phyloP scores from a whole-genome alignment of 2,329 filamentous ascomycete species.

The Cercospora nicotianae region DNA sequence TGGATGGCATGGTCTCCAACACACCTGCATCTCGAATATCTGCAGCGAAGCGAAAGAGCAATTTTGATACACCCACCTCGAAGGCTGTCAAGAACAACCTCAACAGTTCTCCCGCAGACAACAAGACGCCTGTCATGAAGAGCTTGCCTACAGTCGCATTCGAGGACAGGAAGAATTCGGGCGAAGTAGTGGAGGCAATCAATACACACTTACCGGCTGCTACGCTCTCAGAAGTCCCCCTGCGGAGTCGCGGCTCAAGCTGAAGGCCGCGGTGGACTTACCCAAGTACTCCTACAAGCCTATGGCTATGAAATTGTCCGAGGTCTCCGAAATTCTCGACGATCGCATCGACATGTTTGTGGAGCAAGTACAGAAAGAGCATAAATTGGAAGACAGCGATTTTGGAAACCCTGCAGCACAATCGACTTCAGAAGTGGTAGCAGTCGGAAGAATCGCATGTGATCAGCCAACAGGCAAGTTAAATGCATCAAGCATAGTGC shows the following conservation, averaged over 20 bases:
- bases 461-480: conserved; percentile 84
- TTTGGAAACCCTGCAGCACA: conserved; percentile 87
- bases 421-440: conserved; percentile 81
- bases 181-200: conserved; percentile 78
- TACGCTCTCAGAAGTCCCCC: conserved; percentile 52
- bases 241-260: conserved; percentile 73
- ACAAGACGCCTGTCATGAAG: conserved; percentile 38
- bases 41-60: conserved; percentile 52
- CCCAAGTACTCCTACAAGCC: conserved; percentile 91
- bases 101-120: conserved; percentile 52
- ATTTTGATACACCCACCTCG: conserved; percentile 52
- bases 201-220: conserved; percentile 71
- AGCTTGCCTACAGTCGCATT: conserved; percentile 55
- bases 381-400: conserved; percentile 72
- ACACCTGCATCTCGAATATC: conserved; percentile 44
- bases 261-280: conserved; percentile 82
- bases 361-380: conserved; percentile 68
- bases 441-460: conserved; percentile 86
- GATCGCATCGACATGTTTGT: conserved; percentile 92
- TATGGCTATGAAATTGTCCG: conserved; percentile 90
- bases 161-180: conserved; percentile 72
- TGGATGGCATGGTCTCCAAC: conserved; percentile 51
- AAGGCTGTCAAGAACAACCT: conserved; percentile 45
- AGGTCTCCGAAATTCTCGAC: conserved; percentile 89
- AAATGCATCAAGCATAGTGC: conserved; percentile 78